Percentiles rank a stretch among this genome's conserved stretches.
These are phyloP conservation scores for Hericium rajendrae DNA, from an alignment of 768 basidiomycete genomes.

Conservation along the genomic window DNA sequence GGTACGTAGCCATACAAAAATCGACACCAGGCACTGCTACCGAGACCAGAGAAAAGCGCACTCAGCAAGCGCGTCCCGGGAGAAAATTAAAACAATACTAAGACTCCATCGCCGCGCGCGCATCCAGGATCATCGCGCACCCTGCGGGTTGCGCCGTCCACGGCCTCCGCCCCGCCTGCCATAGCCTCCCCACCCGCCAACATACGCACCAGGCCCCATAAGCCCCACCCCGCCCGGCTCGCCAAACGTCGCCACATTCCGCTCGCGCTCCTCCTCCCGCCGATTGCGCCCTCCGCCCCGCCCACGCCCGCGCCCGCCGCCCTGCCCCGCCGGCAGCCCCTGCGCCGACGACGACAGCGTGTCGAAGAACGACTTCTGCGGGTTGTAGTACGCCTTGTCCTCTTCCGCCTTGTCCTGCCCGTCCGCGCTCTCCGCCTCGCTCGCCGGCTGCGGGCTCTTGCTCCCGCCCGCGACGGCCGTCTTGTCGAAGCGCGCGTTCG, in stretches of 20 bases:
- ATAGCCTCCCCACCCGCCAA: constrained; percentile 70
- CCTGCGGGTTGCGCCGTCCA: constrained; percentile 25
- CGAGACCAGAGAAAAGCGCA: neutral
- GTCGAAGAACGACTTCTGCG: constrained; percentile 75
- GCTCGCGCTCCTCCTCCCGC: constrained; percentile 75
- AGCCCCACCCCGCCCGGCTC: constrained; percentile 74
- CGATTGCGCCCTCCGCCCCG: constrained; percentile 53
- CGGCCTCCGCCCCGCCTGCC: constrained; percentile 40
- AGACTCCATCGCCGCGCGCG: neutral
- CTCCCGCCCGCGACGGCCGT: constrained; percentile 31
- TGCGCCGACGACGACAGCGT: constrained; percentile 44
- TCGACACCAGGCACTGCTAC: neutral
- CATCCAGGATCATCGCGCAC: neutral
- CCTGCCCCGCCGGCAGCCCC: constrained; percentile 21
- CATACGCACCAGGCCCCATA: constrained; percentile 71
- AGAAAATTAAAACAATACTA: neutral
- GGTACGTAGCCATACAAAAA: neutral
- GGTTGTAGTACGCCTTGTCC: constrained; percentile 32
- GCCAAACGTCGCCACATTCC: constrained; percentile 81
- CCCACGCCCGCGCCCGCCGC: constrained; percentile 35
- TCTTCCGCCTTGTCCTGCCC: constrained; percentile 25
- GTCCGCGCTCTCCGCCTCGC: constrained; percentile 17
- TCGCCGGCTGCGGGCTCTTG: constrained; percentile 17
- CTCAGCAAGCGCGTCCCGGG: neutral
- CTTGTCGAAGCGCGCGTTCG: constrained; percentile 79